Base-by-base conservation (phyloP, 495 filamentous ascomycete species). In the Penicillium taxi region DNA sequence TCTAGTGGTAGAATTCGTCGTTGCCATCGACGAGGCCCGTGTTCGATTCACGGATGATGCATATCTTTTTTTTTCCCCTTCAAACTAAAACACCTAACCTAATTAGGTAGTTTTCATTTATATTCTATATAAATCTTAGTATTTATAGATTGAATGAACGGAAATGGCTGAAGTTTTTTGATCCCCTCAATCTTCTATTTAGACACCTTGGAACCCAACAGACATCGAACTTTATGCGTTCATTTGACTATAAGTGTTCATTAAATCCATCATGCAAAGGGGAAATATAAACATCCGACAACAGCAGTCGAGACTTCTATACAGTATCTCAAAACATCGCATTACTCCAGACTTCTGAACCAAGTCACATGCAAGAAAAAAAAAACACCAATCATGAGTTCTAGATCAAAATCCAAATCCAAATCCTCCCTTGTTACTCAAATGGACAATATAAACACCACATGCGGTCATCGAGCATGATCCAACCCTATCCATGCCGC, bases 1-100 rank as follows among this genome's bases (percentile, higher is more conserved):
- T 72, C 66, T 72, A 72, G 67, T 72, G 68, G 68, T 72, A 72
- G 65, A 72, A 72, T 72, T 70, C 68, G 56, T 72, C 68, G 68
- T 70, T 72, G 67, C 68, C 67, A 72, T 72, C 68, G 68, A 72
- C 56, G 68, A 70, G 68, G 64, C 68, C 66, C 67, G 68, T 64
- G 68, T 72, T 72, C 68, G 68, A 72, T 70, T 72, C 68, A 64
- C 68, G 66, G 66, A 66, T 68, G 63, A 69, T 68, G 68, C 68
- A 70, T 13, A 2, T 4, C 12, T 15, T 32, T 35, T 27, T n/a
- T 42, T 47, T 52, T 49, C n/a, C n/a, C n/a, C n/a, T n/a, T n/a
- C n/a, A n/a, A n/a, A n/a, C n/a, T n/a, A n/a, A n/a, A n/a, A n/a
- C n/a, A n/a, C n/a, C n/a, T n/a, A n/a, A n/a, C n/a, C n/a, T n/a